Evolutionary conservation across 208 protist species (phyloP).

Genomic region (Leishmania gerbilli): DNA sequence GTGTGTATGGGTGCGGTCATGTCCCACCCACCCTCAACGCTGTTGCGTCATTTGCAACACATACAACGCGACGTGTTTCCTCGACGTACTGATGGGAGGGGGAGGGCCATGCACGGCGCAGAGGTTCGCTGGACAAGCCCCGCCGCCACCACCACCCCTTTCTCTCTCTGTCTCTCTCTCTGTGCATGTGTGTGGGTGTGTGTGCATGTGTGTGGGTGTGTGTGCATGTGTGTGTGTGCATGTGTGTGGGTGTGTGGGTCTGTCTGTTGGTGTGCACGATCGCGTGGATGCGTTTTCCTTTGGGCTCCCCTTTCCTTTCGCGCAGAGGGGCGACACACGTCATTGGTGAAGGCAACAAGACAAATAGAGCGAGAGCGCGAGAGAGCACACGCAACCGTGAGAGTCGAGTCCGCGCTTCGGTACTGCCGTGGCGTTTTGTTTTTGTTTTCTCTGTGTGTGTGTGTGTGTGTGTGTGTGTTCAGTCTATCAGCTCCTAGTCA

Average conservation of each 20-base stretch:
- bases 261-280: neutral
- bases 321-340: neutral
- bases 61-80: neutral
- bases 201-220: too few relatives aligned
- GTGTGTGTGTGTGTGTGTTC: too few relatives aligned
- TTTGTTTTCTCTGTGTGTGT: too few relatives aligned
- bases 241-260: neutral
- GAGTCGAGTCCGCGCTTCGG: too few relatives aligned
- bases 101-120: neutral
- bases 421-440: too few relatives aligned
- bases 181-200: too few relatives aligned
- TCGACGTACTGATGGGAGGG: too few relatives aligned
- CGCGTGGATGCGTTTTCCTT: neutral
- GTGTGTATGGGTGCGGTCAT: neutral
- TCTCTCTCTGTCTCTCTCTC: neutral
- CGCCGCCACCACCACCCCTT: neutral
- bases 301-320: neutral
- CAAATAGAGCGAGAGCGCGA: neutral
- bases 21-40: neutral
- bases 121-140: neutral
- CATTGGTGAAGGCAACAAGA: neutral
- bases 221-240: too few relatives aligned
- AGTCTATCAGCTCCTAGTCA: neutral
- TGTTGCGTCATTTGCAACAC: neutral
- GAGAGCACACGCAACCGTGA: neutral